Percentiles rank a stretch among this genome's conserved stretches.
Evolutionary conservation across 192 early-diverging fungal genomes (phyloP).

Genomic region (Coemansia sp.): DNA sequence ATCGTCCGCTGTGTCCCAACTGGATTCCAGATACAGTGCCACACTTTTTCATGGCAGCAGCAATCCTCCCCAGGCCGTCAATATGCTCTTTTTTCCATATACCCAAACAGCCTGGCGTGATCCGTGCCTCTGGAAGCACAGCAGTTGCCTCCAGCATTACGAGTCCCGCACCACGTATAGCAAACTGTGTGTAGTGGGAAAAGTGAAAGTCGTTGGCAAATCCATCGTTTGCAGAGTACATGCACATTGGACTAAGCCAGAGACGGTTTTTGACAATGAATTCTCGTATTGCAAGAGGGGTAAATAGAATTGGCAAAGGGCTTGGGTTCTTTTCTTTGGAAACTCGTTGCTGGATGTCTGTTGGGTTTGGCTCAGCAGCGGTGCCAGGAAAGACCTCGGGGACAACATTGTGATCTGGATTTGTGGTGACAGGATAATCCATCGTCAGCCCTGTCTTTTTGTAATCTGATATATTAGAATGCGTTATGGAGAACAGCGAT

Average conservation of each 20-base stretch:
- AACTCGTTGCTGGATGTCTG: slow-evolving; percentile 36
- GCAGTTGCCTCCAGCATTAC: slow-evolving; percentile 80
- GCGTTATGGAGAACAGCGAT: no score
- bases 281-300: slow-evolving; percentile 65
- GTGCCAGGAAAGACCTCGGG: slow-evolving; percentile 60
- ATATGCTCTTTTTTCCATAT: slow-evolving; percentile 84
- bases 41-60: slow-evolving; percentile 62
- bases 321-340: slow-evolving; percentile 3
- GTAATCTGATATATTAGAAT: background rate
- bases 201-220: slow-evolving; percentile 67
- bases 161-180: slow-evolving; percentile 75
- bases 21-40: slow-evolving; percentile 71
- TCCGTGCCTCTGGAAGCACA: slow-evolving; percentile 74
- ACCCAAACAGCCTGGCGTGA: slow-evolving; percentile 74
- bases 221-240: slow-evolving; percentile 70
- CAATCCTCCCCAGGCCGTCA: slow-evolving; percentile 33
- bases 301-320: slow-evolving; percentile 58
- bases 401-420: slow-evolving; percentile 57
- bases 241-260: slow-evolving; percentile 83
- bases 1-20: slow-evolving; percentile 81
- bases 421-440: slow-evolving; percentile 15
- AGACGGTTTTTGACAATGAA: slow-evolving; percentile 76
- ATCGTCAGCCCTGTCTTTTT: slow-evolving; percentile 58
- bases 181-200: slow-evolving; percentile 63
- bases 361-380: slow-evolving; percentile 28